phyloP scores from a whole-genome alignment of 129 eudicot species.

The Erigeron canadensis region DNA sequence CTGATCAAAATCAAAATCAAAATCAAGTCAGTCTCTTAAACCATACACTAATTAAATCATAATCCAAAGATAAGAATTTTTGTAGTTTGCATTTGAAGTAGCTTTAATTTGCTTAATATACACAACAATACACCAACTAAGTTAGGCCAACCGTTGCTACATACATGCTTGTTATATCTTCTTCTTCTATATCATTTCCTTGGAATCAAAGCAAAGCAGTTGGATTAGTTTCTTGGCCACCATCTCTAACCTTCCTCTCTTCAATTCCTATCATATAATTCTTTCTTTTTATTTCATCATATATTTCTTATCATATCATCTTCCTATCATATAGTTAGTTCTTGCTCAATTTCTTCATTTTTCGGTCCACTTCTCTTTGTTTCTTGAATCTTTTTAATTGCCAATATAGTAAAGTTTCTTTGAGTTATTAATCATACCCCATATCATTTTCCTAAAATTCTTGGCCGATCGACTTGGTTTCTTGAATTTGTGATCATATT shows the following conservation, averaged over 20 bases:
- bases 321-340: background rate
- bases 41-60: slow-evolving; percentile 28
- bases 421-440: no score
- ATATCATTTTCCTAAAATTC: no score
- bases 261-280: slow-evolving; percentile 31
- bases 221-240: slow-evolving; percentile 70
- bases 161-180: slow-evolving; percentile 17
- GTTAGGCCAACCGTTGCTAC: slow-evolving; percentile 80
- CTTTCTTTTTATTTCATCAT: background rate
- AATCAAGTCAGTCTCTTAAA: slow-evolving; percentile 31
- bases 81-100: slow-evolving; percentile 35
- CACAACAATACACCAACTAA: slow-evolving; percentile 39
- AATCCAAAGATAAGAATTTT: slow-evolving; percentile 31
- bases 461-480: background rate
- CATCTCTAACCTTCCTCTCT: slow-evolving; percentile 67
- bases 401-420: no score
- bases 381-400: background rate
- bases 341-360: background rate
- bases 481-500: slow-evolving; percentile 1
- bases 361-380: background rate
- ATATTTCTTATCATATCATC: slow-evolving; percentile 11
- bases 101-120: slow-evolving; percentile 51
- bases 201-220: slow-evolving; percentile 80
- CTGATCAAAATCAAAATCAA: no score
- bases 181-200: slow-evolving; percentile 48